Evolutionary conservation across 495 filamentous ascomycete genomes (phyloP).

Genomic region (Aspergillus indologenus): DNA sequence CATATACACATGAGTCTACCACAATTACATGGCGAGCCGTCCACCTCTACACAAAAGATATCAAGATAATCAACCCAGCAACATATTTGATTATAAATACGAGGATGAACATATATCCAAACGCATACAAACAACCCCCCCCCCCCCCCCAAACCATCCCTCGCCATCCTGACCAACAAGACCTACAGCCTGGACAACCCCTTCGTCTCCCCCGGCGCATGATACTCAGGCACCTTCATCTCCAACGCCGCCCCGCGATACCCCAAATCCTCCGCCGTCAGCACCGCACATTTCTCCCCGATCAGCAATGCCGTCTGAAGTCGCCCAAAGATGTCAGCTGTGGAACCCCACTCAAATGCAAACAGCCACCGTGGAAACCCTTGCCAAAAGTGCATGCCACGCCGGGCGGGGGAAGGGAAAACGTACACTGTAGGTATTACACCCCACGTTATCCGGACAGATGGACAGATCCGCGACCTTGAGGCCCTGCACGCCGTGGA

Average conservation of each 20-base stretch:
- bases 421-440: conserved; percentile 62
- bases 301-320: conserved; percentile 67
- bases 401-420: neutral
- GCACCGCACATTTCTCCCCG: conserved; percentile 74
- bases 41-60: no score
- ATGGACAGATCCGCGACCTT: conserved; percentile 81
- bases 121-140: neutral
- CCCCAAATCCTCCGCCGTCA: conserved; percentile 72
- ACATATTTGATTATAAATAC: no score
- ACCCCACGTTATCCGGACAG: conserved; percentile 79
- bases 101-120: no score
- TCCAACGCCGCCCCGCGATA: conserved; percentile 70
- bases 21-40: no score
- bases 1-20: no score
- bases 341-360: neutral
- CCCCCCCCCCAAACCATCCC: neutral
- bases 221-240: conserved; percentile 68
- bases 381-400: no score
- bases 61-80: no score
- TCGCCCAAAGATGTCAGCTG: no score
- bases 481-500: conserved; percentile 74
- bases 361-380: neutral
- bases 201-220: conserved; percentile 51
- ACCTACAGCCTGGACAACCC: neutral
- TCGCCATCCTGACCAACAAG: neutral